phyloP scores from a whole-genome alignment of 2,329 filamentous ascomycete genomes.

The Eutypa lata region DNA sequence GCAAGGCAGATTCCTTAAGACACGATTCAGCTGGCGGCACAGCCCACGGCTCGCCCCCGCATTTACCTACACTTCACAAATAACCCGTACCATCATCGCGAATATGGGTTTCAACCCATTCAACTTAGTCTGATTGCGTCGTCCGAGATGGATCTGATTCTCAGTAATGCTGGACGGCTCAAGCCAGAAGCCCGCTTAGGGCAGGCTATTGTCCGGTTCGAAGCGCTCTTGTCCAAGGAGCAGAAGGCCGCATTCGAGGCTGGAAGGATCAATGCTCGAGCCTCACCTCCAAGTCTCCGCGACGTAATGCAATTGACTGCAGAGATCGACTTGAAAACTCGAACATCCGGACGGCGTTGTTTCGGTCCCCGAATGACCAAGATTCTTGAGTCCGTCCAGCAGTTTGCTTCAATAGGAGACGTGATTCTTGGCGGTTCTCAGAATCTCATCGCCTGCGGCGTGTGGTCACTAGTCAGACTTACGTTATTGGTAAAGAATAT shows the following conservation, averaged over 20 bases:
- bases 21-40: too few relatives aligned
- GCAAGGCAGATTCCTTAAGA: background rate
- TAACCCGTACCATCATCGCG: too few relatives aligned
- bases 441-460: conserved; percentile 41
- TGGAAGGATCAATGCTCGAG: conserved; percentile 12
- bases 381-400: conserved; percentile 37
- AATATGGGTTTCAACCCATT: too few relatives aligned
- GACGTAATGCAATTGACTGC: conserved; percentile 40
- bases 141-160: background rate
- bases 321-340: conserved; percentile 29
- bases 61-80: background rate
- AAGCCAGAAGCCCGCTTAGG: conserved; percentile 38
- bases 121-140: too few relatives aligned
- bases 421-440: conserved; percentile 39
- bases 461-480: conserved; percentile 42
- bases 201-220: conserved; percentile 37
- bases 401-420: conserved; percentile 41
- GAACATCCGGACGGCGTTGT: conserved; percentile 23
- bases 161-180: conserved; percentile 3
- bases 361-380: conserved; percentile 40
- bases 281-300: conserved; percentile 22
- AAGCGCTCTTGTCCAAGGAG: conserved; percentile 31
- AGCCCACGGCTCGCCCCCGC: too few relatives aligned
- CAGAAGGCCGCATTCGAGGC: conserved; percentile 30
- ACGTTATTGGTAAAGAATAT: conserved; percentile 33